These are phyloP conservation scores for Leccinellum luteum DNA, from an alignment of 768 basidiomycete genomes.

Conservation along the genomic window DNA sequence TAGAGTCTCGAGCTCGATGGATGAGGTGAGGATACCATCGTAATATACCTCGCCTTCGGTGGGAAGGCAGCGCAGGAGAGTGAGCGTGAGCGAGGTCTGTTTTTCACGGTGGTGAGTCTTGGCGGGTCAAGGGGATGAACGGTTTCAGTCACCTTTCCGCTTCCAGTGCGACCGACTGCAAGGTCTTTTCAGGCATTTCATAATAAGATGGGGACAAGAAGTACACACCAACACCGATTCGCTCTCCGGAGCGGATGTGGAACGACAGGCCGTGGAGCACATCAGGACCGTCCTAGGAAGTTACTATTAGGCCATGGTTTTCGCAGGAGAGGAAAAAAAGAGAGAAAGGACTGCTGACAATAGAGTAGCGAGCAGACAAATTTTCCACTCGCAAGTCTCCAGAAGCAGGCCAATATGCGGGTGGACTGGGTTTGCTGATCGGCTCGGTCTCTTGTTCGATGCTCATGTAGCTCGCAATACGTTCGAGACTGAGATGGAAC, in stretches of 20 bases:
- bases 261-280: constrained; percentile 4
- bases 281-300: neutral
- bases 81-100: constrained; percentile 50
- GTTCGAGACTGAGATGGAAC: constrained; percentile 22
- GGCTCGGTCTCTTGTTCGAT: constrained; percentile 54
- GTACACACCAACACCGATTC: constrained; percentile 8
- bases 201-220: neutral
- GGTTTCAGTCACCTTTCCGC: neutral
- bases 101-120: neutral
- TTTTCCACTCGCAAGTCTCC: constrained; percentile 54
- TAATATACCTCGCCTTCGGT: constrained; percentile 51
- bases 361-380: constrained; percentile 53
- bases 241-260: constrained; percentile 6
- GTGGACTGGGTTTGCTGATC: constrained; percentile 41
- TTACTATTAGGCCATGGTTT: neutral
- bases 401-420: constrained; percentile 65
- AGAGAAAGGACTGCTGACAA: neutral
- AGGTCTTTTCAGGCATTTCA: neutral
- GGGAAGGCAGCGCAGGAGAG: constrained; percentile 48
- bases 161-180: constrained; percentile 10
- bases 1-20: constrained; percentile 53
- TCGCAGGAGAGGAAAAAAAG: neutral
- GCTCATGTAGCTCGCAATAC: constrained; percentile 47
- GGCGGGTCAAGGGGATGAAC: neutral
- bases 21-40: constrained; percentile 48